Conservation (phyloP, 176 grass and related monocot genomes). For the Elymus sibiricus region DNA sequence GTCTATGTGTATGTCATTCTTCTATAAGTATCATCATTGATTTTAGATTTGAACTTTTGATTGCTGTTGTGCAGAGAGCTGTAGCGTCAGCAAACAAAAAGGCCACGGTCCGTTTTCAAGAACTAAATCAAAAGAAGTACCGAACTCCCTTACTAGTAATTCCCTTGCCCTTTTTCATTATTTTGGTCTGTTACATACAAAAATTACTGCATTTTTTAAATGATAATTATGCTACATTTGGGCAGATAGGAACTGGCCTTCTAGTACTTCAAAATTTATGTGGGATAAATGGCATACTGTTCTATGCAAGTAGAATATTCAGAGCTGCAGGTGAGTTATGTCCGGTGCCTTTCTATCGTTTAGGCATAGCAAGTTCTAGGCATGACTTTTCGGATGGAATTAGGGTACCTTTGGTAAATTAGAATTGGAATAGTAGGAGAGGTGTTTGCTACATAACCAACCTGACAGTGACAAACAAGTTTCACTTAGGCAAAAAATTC, state of each 20-base stretch:
- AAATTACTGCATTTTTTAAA: not conserved
- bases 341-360: not conserved
- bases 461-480: not conserved
- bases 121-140: conserved; percentile 79
- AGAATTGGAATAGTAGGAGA: not conserved
- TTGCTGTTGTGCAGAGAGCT: conserved; percentile 50
- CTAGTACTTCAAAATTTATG: conserved; percentile 80
- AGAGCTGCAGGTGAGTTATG: conserved; percentile 62
- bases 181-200: not conserved
- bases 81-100: conserved; percentile 64
- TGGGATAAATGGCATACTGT: conserved; percentile 87
- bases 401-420: not conserved
- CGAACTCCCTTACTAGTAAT: conserved; percentile 68
- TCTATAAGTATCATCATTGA: not conserved
- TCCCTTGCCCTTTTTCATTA: not conserved
- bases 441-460: conserved; percentile 11
- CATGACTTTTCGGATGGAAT: not conserved
- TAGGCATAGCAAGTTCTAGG: not conserved
- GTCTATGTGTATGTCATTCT: not conserved
- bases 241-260: conserved; percentile 35
- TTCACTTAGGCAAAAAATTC: not conserved
- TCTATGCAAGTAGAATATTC: conserved; percentile 91
- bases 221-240: not conserved
- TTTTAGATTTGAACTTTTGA: not conserved
- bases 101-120: conserved; percentile 72